Base-by-base conservation (phyloP, 2,329 filamentous ascomycete genomes). In the Fusarium sp. region DNA sequence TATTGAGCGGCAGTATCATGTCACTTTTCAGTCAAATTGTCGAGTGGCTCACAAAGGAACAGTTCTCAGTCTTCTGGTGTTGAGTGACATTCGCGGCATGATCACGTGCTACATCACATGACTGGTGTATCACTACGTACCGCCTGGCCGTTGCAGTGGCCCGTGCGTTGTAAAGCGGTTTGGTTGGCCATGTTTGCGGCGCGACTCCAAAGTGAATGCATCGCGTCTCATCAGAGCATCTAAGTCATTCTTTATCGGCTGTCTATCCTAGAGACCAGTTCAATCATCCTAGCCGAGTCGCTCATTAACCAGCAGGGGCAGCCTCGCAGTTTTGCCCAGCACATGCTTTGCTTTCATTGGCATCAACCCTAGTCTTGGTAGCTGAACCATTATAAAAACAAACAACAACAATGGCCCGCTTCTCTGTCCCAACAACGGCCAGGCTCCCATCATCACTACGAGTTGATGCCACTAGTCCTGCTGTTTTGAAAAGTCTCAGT, bases 371-470 rank as follows among this genome's bases (percentile, higher is more conserved):
- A 45, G 54, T 34, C 22, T n/a, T 34, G 45, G 40, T 56, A 34
- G 49, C 42, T 50, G 14, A 22, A 46, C 38, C 13, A n/a, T 65
- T 55, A 17, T 57, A 56, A 65, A 46, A 65, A 61, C 55, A 56
- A 55, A 47, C 57, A 50, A 55, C 52, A 53, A 68, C 62, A 65
- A 88, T 88, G 85, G 80, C 85, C 52, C 84, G 82, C 53, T 80
- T 92, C 62, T 90, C 90, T 57, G 83, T 93, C 38, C 92, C 93
- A 19, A 92, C 91, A 46, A 89, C 88, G 52, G 89, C 89, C 57
- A 89, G 91, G 70, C 86, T 96, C 50, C 86, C 91, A n/a, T 90
- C 92, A 51, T 86, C 88, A 28, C 84, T 94, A 68, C 89, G 89
- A 72, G 85, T 95, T 74, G 86, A 89, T 59, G 83, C 91, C 10